Evolutionary conservation across 148 eudicot genomes (phyloP), one percentile per base, ranked within the genome.

Genomic region (Persicaria maculosa): DNA sequence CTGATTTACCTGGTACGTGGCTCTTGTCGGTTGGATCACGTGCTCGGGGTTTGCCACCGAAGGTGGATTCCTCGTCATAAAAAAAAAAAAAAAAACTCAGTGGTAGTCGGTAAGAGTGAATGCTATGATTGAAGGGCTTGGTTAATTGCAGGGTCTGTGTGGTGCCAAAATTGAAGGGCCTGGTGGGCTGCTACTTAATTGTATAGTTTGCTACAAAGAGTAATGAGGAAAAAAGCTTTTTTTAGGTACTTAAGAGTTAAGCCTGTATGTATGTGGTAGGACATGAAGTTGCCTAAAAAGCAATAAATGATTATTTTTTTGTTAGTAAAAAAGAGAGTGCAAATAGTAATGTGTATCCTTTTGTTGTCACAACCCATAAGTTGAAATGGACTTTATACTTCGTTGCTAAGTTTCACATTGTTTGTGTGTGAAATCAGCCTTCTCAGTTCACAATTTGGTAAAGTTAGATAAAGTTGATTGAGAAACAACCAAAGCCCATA

Each of bases 121-220:
- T 3, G 44, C 69, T 31, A 20, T 7, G 9, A 8, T 48, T 61
- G 16, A 61, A 61, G 68, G 68, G 44, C 68, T 31, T 61, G 68
- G 43, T 54, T 6, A 19, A 8, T 48, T 48, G 52, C 52, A 48
- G 11, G 2, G 12, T 48, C 52, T 48, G 0, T 59, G 65, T 59
- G 65, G 20, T 55, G 61, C 58, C 52, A 54, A 54, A 54, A 54
- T 54, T 19, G 40, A 54, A 54, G n/a, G 17, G 17, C 20, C 58
- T 22, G 65, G 68, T 62, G 44, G 68, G 44, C 44, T 25, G 47
- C 70, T 65, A 40, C 15, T 36, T 43, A 65, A 65, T 36, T 65
- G 70, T 65, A 65, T 19, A 65, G 70, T 36, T 59, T 65, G 47
- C 70, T 65, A 65, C 69, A 65, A 65, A 31, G 70, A 65, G 15